Percentiles rank a stretch among this genome's conserved stretches.
Conservation (phyloP, 345 rosid species). For the Salix exigua region DNA sequence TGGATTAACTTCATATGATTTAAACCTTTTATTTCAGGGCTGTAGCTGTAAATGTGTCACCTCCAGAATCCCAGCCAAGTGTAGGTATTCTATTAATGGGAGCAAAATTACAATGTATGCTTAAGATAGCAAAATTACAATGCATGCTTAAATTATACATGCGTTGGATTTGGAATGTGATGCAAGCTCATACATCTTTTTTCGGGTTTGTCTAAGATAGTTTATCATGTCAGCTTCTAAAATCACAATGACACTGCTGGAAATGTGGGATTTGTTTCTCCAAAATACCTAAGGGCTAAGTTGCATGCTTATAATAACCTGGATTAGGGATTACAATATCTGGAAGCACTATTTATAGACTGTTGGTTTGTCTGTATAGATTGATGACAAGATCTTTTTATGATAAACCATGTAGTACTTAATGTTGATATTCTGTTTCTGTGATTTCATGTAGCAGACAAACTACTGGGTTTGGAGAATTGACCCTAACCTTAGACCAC, state of each 20-base stretch:
- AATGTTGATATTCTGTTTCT: neutral
- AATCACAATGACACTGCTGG: neutral
- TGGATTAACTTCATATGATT: neutral
- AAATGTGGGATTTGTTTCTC: neutral
- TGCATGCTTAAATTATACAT: neutral
- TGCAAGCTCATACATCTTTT: conserved; percentile 1
- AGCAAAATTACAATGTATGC: neutral
- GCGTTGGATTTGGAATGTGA: neutral
- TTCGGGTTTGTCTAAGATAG: neutral
- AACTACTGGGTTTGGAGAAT: conserved; percentile 83
- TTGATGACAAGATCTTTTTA: neutral
- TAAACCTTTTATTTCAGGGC: conserved; percentile 45
- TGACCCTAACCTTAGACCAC: conserved; percentile 60
- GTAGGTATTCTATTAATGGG: conserved; percentile 43
- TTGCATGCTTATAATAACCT: neutral
- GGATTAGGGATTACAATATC: neutral
- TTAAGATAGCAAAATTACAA: neutral
- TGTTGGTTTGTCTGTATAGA: neutral
- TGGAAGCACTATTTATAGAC: neutral
- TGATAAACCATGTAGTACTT: neutral
- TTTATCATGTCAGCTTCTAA: neutral
- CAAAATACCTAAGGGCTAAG: neutral
- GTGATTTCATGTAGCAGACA: conserved; percentile 37
- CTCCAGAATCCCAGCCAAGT: conserved; percentile 65
- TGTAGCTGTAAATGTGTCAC: conserved; percentile 59